These are phyloP conservation scores for Diaporthe sp. DNA, from an alignment of 2,329 filamentous ascomycete genomes.

Conservation along the genomic window DNA sequence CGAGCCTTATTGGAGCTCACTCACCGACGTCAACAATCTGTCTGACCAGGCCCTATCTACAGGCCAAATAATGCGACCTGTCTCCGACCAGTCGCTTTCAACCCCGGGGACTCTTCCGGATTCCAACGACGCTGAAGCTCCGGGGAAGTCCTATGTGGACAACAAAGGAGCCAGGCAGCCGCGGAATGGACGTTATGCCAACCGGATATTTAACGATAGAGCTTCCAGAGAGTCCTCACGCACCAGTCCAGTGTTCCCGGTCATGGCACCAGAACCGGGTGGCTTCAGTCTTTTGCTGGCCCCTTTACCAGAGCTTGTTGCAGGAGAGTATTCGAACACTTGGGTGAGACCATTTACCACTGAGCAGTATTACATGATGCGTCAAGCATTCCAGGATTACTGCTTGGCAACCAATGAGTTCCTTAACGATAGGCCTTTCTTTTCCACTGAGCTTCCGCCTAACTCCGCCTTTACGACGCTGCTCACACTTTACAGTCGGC, in stretches of 20 bases:
- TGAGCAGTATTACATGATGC: conserved; percentile 27
- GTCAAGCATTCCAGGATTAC: conserved; percentile 23
- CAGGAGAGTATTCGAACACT: not conserved
- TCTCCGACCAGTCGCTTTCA: not conserved
- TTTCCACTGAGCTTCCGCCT: conserved; percentile 18
- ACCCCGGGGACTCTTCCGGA: not conserved
- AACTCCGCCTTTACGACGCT: conserved; percentile 4
- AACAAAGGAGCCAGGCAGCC: conserved; percentile 29
- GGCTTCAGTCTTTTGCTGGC: not conserved
- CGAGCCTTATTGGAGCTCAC: conserved; percentile 28
- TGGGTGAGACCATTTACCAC: not conserved
- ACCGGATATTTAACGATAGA: conserved; percentile 13
- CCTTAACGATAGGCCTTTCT: not conserved
- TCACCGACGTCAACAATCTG: not conserved
- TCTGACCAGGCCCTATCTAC: not conserved
- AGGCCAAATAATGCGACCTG: not conserved
- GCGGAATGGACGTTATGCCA: conserved; percentile 27
- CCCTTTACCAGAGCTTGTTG: not conserved
- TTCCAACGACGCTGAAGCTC: not conserved
- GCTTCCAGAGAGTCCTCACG: not conserved
- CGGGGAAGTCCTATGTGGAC: conserved; percentile 26
- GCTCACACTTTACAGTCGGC: conserved; percentile 19
- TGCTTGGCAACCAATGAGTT: conserved; percentile 4
- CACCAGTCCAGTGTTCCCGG: not conserved
- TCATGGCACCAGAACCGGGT: not conserved